phyloP scores from a whole-genome alignment of 495 filamentous ascomycete genomes.

The Hapsidospora chrysogenum region DNA sequence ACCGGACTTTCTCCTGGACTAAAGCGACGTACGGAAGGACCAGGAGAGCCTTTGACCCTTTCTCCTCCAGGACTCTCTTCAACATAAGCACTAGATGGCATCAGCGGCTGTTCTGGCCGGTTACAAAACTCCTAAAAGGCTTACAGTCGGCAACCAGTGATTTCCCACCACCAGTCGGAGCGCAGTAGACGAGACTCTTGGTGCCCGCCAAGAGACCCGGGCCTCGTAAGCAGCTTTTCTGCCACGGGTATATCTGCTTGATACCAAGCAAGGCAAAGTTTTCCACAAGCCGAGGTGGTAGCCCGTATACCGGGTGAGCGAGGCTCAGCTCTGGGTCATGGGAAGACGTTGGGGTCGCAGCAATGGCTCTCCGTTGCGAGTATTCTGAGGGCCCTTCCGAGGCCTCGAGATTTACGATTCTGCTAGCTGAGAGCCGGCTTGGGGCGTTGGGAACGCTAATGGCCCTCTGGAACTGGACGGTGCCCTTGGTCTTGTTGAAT shows the following conservation, averaged over 20 bases:
- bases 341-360: constrained; percentile 31
- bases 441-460: constrained; percentile 7
- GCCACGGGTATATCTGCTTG: constrained; percentile 62
- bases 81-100: constrained; percentile 40
- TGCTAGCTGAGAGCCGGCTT: constrained; percentile 17
- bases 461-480: constrained; percentile 9
- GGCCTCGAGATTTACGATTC: constrained; percentile 10
- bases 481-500: constrained; percentile 6
- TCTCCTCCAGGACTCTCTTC: constrained; percentile 49
- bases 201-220: constrained; percentile 48
- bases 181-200: constrained; percentile 63
- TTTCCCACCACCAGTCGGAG: constrained; percentile 75
- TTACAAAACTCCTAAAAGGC: neutral
- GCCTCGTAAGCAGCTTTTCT: constrained; percentile 58
- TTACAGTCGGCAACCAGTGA: constrained; percentile 50
- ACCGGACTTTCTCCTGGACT: constrained; percentile 69
- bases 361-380: constrained; percentile 22
- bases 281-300: constrained; percentile 40
- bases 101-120: constrained; percentile 4
- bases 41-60: constrained; percentile 51
- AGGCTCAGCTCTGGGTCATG: constrained; percentile 45
- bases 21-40: constrained; percentile 73
- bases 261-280: constrained; percentile 54
- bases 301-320: constrained; percentile 45
- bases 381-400: constrained; percentile 20